Percentiles rank a stretch among this genome's conserved stretches.
phyloP scores from a whole-genome alignment of 129 eudicot genomes.

The Chrysanthemum lavandulifolium region DNA sequence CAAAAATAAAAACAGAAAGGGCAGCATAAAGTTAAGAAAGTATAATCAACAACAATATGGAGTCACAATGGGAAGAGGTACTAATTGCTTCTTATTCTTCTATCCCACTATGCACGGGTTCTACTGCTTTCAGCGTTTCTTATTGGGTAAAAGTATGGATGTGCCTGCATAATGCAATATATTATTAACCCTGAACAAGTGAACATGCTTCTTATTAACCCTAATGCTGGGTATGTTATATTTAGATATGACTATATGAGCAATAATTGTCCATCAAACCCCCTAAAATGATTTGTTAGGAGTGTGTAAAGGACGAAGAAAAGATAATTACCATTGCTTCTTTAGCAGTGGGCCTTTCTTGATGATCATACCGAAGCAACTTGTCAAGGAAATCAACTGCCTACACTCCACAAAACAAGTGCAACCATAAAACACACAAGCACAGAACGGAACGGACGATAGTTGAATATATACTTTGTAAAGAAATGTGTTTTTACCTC shows the following conservation, averaged over 20 bases:
- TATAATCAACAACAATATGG: conserved; percentile 12
- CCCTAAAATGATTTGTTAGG: not conserved
- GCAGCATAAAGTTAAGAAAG: conserved; percentile 5
- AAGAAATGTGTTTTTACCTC: conserved; percentile 51
- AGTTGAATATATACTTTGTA: not conserved
- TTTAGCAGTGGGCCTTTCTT: conserved; percentile 94
- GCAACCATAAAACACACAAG: not conserved
- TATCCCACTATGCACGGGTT: conserved; percentile 49
- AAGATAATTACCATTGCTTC: conserved; percentile 75
- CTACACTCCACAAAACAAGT: conserved; percentile 35
- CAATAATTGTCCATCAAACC: not conserved
- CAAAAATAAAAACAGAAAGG: conserved; percentile 21
- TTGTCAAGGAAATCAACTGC: conserved; percentile 92
- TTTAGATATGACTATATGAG: too few species aligned
- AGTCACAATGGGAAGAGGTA: not conserved
- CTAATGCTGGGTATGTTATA: not conserved
- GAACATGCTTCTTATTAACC: too few species aligned
- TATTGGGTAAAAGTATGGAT: conserved; percentile 78
- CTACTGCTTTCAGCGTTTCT: conserved; percentile 89
- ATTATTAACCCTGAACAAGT: too few species aligned
- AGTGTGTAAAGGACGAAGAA: not conserved
- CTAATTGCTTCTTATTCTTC: conserved; percentile 23
- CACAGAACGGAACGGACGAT: not conserved
- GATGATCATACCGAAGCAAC: conserved; percentile 86
- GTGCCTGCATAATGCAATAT: conserved; percentile 52